These are phyloP conservation scores for Scheffersomyces parashehatae DNA, from an alignment of 1,139 yeast genomes.

Conservation along the genomic window DNA sequence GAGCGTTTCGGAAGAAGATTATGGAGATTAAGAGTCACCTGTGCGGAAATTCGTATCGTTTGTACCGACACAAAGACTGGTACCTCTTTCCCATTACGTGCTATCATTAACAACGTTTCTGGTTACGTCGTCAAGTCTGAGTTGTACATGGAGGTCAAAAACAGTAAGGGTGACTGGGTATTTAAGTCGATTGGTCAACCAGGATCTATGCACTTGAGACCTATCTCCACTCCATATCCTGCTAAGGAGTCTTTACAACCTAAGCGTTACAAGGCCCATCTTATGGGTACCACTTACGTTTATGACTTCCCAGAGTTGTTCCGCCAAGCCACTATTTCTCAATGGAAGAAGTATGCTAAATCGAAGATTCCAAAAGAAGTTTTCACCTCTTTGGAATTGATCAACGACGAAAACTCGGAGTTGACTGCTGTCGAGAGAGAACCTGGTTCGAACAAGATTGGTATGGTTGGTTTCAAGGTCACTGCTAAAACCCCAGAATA, in stretches of 20 bases:
- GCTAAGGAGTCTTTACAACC: constrained; percentile 98
- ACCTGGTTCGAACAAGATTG: constrained; percentile 92
- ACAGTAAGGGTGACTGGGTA: constrained; percentile 91
- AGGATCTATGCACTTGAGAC: constrained; percentile 95
- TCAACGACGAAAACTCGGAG: constrained; percentile 74
- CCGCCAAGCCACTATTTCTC: constrained; percentile 85
- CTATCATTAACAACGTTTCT: constrained; percentile 91
- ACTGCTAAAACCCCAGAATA: constrained; percentile 94
- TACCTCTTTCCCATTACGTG: constrained; percentile 91
- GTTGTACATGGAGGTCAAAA: constrained; percentile 89
- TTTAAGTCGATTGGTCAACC: constrained; percentile 93
- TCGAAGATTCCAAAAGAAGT: constrained; percentile 73
- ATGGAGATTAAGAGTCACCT: constrained; percentile 95
- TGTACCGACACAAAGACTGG: constrained; percentile 89
- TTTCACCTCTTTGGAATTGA: constrained; percentile 74
- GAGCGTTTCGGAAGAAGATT: constrained; percentile 96
- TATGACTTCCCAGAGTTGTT: constrained; percentile 98
- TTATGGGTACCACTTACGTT: constrained; percentile 96
- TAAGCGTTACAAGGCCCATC: constrained; percentile 96
- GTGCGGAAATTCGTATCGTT: constrained; percentile 95
- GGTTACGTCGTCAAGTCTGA: constrained; percentile 97
- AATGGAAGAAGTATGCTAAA: constrained; percentile 74
- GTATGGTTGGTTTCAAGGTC: constrained; percentile 96
- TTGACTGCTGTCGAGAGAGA: constrained; percentile 91
- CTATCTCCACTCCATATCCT: constrained; percentile 94